Base-by-base conservation (phyloP, 129 eudicot species). In the Heracleum sosnowskyi region DNA sequence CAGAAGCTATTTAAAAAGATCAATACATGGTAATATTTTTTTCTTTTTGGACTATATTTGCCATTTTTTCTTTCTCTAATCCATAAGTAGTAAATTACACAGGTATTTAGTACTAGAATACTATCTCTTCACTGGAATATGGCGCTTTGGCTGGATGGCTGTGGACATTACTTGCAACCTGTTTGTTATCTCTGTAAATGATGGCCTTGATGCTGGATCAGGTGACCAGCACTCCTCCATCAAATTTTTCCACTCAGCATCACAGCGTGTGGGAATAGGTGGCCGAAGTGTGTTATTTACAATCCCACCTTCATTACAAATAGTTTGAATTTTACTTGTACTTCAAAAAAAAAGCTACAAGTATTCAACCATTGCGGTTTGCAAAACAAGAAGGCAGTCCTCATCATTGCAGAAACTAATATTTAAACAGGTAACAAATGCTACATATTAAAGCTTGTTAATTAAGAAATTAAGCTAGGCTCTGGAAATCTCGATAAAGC, bases 191-290 rank as follows among this genome's bases (percentile, higher is more conserved):
- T 88, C 85, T 2, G 93, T 85, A 82, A 91, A 91, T 12, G 97
- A 85, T 34, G 93, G 97, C 77, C 93, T 87, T 78, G 81, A 77
- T 34, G 78, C 73, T 37, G 93, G 93, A 77, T 91, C 88, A 40
- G 85, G 89, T 77, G 91, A 89, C 97, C 97, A 91, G 81, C 97
- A 91, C n/a, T 91, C 91, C 76, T 85, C 97, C 93, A 91, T 89
- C 87, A 91, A 79, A 64, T 72, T 84, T 84, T 73, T 87, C 97
- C 97, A 91, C 28, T 83, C 87, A 13, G 85, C 57, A 80, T 91
- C 91, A 69, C 97, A 89, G 5, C 75, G 79, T 68, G 82, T 85
- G 15, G 93, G 93, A 51, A 91, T 77, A 4, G 91, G 78, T 70
- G 97, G 97, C 70, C 90, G 86, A 10, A 91, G 84, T 45, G 87